Base-by-base conservation (phyloP, 305 asterid genomes). In the Ajuga reptans region DNA sequence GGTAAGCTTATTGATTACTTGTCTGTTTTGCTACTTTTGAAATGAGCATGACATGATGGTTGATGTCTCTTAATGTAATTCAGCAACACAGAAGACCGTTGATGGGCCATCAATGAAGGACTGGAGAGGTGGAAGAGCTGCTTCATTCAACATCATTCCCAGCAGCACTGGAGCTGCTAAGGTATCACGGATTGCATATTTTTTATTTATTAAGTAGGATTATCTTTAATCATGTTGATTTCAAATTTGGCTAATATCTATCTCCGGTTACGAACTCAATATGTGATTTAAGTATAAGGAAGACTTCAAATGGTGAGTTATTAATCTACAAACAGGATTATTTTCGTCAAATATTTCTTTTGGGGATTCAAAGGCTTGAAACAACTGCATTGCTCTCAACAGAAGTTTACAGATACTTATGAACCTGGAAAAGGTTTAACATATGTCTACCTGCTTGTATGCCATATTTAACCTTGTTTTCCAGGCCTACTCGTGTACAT, bases 121-220 rank as follows among this genome's bases (percentile, higher is more conserved):
- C 82, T 85, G 91, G 91, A 84, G 95, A 76, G 89, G 91, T 74
- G 95, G 95, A 80, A 80, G 95, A 55, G 95, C 89, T 66, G 95
- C 91, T 66, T 84, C 91, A 24, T 84, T 83, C 79, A 87, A 85
- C 80, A 87, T 87, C 59, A 87, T 87, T 56, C 93, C 93, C 64
- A 83, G 90, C 64, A 83, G 89, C 79, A 87, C 94, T 8, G 94
- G 95, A 64, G 95, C 91, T 79, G 91, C 91, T 27, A 87, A 87
- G 86, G 90, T 84, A 75, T 61, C 12, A 36, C 53, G 54, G 52
- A 54, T 42, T 53, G 21, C 64, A 43, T 69, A n/a, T 51, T 9
- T 39, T 6, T 24, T n/a, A n/a, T n/a, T 45, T 15, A 27, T 37
- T 27, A 53, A 55, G 53, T 36, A 75, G 67, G 56, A 24, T 63